phyloP scores from a whole-genome alignment of 768 basidiomycete species.

The Candolleomyces eurysporus region DNA sequence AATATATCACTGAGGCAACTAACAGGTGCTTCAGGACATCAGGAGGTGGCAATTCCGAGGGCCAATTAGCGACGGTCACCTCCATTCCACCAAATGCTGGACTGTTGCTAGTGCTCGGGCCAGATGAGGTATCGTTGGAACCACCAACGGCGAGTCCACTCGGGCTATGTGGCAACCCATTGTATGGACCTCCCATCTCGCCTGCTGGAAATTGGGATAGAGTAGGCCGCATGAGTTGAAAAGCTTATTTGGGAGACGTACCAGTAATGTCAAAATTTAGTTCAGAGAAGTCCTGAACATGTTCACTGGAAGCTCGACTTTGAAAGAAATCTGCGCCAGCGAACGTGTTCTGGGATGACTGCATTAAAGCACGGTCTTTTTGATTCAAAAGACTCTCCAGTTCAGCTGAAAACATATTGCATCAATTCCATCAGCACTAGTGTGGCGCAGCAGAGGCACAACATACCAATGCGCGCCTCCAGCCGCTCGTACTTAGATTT shows the following conservation, averaged over 20 bases:
- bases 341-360: conserved; percentile 1
- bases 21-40: conserved; percentile 66
- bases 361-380: conserved; percentile 37
- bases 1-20: conserved; percentile 17
- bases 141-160: not conserved
- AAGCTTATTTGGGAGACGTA: too few species aligned
- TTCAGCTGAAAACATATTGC: conserved; percentile 45
- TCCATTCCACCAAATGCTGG: conserved; percentile 27
- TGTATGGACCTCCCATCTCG: not conserved
- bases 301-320: not conserved
- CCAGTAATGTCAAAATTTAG: not conserved
- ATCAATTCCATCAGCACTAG: not conserved
- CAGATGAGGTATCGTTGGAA: not conserved
- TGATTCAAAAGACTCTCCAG: conserved; percentile 65
- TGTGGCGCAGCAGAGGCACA: not conserved
- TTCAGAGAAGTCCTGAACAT: not conserved
- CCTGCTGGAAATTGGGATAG: not conserved
- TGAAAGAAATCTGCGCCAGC: not conserved
- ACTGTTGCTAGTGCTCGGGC: not conserved
- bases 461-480: conserved; percentile 67
- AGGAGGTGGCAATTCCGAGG: conserved; percentile 59
- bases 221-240: too few species aligned
- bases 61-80: conserved; percentile 57
- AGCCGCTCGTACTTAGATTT: conserved; percentile 62
- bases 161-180: not conserved